These are phyloP conservation scores for Lactifluus hygrophoroides DNA, from an alignment of 768 basidiomycete species.

Conservation along the genomic window DNA sequence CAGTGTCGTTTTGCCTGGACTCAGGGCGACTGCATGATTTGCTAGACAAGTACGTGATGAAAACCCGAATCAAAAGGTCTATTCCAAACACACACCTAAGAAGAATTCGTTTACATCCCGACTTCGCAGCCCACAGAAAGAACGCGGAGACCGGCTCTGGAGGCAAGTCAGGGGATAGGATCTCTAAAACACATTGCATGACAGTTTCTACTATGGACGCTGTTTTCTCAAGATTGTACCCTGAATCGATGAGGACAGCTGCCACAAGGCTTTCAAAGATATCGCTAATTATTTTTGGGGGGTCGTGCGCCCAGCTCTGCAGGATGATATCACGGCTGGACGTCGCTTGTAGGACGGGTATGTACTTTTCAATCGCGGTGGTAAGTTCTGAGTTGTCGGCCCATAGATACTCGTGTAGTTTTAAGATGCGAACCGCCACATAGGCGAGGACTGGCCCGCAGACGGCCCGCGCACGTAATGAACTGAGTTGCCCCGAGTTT, in stretches of 20 bases:
- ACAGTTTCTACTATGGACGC: slow-evolving; percentile 49
- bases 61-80: slow-evolving; percentile 11
- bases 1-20: slow-evolving; percentile 39
- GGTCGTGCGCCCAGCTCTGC: slow-evolving; percentile 73
- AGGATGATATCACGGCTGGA: slow-evolving; percentile 54
- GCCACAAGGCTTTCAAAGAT: slow-evolving; percentile 80
- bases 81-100: slow-evolving; percentile 34
- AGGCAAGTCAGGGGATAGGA: slow-evolving; percentile 49
- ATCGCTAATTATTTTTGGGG: slow-evolving; percentile 80
- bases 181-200: slow-evolving; percentile 59
- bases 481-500: slow-evolving; percentile 68
- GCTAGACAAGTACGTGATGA: slow-evolving; percentile 25
- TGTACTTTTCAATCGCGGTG: slow-evolving; percentile 50
- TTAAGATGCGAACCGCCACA: slow-evolving; percentile 55
- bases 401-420: slow-evolving; percentile 61
- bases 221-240: slow-evolving; percentile 63
- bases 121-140: slow-evolving; percentile 51
- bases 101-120: slow-evolving; percentile 46
- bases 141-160: slow-evolving; percentile 69
- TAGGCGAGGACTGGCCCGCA: slow-evolving; percentile 68
- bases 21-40: slow-evolving; percentile 39
- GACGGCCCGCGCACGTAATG: slow-evolving; percentile 60
- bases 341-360: slow-evolving; percentile 48
- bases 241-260: slow-evolving; percentile 74
- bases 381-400: slow-evolving; percentile 62